Base-by-base conservation (phyloP, 225 moss, liverwort and hornwort genomes). In the Antitrichia curtipendula region DNA sequence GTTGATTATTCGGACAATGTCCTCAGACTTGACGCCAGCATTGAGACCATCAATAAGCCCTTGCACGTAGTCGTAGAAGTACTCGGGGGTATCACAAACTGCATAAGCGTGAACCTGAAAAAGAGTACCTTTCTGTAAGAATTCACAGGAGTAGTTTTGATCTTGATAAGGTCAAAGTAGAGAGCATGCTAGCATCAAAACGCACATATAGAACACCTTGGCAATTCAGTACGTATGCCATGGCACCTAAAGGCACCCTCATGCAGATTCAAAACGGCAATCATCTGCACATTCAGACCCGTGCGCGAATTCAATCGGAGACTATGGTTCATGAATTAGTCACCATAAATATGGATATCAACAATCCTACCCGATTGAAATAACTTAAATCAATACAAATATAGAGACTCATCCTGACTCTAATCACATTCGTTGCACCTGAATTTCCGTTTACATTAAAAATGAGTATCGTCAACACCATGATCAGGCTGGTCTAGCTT, bases 11-110 rank as follows among this genome's bases (percentile, higher is more conserved):
- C 90, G 86, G n/a, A 96, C 89, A 66, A 97, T 93, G 78, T 99
- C 96, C 86, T 91, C 90, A 43, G 95, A 90, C 49, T 85, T 91
- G 47, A 97, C 91, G 60, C 89, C 89, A 71, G 96, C 94, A 82
- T 89, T 89, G 65, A 97, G 76, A 57, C 96, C 97, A 82, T 96
- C 97, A 20, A 96, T 89, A 54, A 97, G 95, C 18, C 84, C 95
- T 91, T 99, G 95, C 82, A 93, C 90, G 58, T 92, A 97, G 59
- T 92, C 75, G 89, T 97, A 94, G 90, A 99, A 99, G 88, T 99
- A 97, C 47, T 94, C 89, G 45, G 94, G 95, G 87, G 82, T 84
- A 82, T 99, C 99, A 93, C 97, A 97, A 60, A 99, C 97, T 85
- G 92, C 94, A 86, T 94, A 96, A 52, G 94, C 97, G 89, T 96